Evolutionary conservation across 768 basidiomycete species (phyloP).

Genomic region (Pilatotrama ljubarskyi): DNA sequence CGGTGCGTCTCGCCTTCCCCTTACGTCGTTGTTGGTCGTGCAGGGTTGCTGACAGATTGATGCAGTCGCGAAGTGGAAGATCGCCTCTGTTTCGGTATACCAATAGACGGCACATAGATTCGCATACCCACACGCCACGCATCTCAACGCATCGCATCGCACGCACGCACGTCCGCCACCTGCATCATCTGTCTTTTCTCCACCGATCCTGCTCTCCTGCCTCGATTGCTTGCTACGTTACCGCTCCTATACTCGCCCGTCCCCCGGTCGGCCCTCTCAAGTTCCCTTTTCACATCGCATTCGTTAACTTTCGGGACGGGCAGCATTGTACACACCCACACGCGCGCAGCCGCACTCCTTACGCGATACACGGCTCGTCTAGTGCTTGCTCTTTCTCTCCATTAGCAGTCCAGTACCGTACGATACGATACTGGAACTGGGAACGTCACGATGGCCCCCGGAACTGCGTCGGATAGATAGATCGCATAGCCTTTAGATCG

Average conservation of each 20-base stretch:
- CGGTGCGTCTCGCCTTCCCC: conserved; percentile 28
- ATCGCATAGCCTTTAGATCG: not conserved
- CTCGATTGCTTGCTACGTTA: conserved; percentile 7
- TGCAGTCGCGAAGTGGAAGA: conserved; percentile 54
- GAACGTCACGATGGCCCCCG: too few relatives aligned
- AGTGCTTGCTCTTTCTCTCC: not conserved
- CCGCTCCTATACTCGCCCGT: conserved; percentile 7
- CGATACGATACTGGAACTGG: too few relatives aligned
- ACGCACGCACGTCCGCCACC: not conserved
- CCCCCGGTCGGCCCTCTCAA: conserved; percentile 2
- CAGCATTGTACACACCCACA: conserved; percentile 4
- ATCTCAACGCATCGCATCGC: conserved; percentile 5
- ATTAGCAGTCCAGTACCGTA: too few relatives aligned
- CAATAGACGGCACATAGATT: conserved; percentile 28
- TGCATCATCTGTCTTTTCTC: not conserved
- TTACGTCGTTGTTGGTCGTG: not conserved
- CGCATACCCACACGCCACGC: conserved; percentile 5
- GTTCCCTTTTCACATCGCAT: not conserved
- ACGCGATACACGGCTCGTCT: conserved; percentile 2
- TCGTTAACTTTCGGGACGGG: conserved; percentile 1
- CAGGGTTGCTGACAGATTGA: conserved; percentile 6
- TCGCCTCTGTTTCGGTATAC: conserved; percentile 59
- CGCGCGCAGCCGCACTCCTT: not conserved
- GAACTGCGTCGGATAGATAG: not conserved
- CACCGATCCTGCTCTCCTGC: not conserved